These are phyloP conservation scores for Saccharomycopsis olivae DNA, from an alignment of 805 yeast genomes.

Conservation along the genomic window DNA sequence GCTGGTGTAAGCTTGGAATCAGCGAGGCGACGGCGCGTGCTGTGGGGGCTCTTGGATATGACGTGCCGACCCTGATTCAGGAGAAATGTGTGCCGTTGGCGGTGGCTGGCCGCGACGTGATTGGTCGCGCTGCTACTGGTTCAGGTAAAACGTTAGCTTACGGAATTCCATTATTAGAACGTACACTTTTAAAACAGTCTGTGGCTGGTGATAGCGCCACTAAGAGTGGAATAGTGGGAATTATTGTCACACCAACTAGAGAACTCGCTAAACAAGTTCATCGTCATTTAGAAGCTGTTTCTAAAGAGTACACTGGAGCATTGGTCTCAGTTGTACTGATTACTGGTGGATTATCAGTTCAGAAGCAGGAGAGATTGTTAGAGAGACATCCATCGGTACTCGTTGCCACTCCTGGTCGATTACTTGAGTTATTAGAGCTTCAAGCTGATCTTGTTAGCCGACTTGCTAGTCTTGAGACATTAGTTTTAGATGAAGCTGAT, in stretches of 20 bases:
- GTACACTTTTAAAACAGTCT: constrained; percentile 27
- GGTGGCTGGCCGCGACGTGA: constrained; percentile 62
- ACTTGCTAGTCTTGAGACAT: constrained; percentile 34
- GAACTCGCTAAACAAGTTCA: constrained; percentile 93
- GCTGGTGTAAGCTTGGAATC: constrained; percentile 42
- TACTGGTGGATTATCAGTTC: constrained; percentile 93
- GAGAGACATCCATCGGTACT: constrained; percentile 55
- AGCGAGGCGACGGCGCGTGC: constrained; percentile 54
- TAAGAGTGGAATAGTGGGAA: constrained; percentile 47
- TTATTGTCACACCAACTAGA: constrained; percentile 90
- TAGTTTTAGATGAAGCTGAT: constrained; percentile 93
- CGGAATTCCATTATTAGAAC: constrained; percentile 84
- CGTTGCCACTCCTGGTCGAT: constrained; percentile 94
- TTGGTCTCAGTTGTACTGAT: constrained; percentile 49
- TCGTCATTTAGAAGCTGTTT: constrained; percentile 54
- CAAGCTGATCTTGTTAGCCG: constrained; percentile 32
- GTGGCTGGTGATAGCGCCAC: constrained; percentile 19
- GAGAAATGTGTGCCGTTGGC: constrained; percentile 63
- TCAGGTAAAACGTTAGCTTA: constrained; percentile 96
- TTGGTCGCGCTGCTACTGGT: constrained; percentile 97
- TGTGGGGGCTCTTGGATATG: constrained; percentile 45
- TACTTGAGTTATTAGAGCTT: constrained; percentile 69
- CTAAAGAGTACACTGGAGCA: constrained; percentile 24
- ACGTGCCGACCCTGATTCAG: constrained; percentile 79
- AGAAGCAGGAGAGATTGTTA: constrained; percentile 79